A percentile compares a stretch with the other conserved stretches of the same genome.
Conservation (phyloP, 257 asterid genomes). For the Nicotiana paniculata region DNA sequence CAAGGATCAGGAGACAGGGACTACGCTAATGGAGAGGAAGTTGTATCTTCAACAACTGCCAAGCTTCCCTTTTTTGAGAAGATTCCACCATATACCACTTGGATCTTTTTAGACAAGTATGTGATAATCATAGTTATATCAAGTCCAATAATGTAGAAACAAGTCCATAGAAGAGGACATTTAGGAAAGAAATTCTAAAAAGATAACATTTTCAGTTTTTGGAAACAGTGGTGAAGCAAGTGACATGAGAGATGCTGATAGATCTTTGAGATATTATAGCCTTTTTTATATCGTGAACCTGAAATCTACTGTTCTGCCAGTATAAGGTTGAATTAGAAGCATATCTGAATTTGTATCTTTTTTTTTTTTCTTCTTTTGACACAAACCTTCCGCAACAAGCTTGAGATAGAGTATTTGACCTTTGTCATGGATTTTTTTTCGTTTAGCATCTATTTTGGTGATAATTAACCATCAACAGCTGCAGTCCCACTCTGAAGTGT, state of each 20-base stretch:
- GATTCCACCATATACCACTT: constrained; percentile 83
- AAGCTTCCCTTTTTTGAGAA: constrained; percentile 64
- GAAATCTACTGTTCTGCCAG: not conserved
- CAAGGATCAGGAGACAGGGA: constrained; percentile 61
- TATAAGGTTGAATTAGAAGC: not conserved
- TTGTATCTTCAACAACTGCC: constrained; percentile 46
- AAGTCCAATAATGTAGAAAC: not conserved
- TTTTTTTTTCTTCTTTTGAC: not conserved
- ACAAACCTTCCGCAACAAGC: not conserved
- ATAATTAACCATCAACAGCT: not conserved
- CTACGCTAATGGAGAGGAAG: constrained; percentile 43
- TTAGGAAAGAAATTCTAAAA: not conserved
- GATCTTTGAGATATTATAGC: not conserved
- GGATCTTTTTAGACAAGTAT: constrained; percentile 86
- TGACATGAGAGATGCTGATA: not conserved
- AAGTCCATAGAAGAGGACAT: not conserved
- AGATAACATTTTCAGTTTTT: not conserved
- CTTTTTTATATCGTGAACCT: not conserved
- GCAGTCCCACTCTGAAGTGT: not conserved
- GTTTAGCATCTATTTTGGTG: not conserved
- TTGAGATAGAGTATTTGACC: not conserved
- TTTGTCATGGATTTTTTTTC: not conserved
- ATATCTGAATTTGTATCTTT: not conserved
- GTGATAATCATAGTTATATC: constrained; percentile 6
- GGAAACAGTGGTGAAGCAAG: too few species aligned